Conservation (phyloP, 129 eudicot species). For the Saposhnikovia divaricata region DNA sequence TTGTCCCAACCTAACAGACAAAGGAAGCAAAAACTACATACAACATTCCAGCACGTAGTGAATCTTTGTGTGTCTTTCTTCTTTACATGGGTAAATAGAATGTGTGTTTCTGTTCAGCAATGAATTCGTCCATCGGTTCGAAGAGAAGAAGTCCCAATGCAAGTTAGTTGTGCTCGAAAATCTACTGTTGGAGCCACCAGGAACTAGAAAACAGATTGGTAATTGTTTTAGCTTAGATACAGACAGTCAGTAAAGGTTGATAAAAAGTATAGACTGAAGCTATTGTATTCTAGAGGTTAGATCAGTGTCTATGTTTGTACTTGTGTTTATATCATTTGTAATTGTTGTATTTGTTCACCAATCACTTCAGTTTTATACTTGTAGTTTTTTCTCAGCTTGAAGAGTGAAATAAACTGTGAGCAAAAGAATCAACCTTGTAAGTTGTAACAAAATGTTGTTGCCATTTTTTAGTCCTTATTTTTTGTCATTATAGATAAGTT, state of each 20-base stretch:
- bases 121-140: background rate
- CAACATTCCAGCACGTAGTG: background rate
- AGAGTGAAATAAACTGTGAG: constrained; percentile 18
- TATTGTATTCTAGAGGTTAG: constrained; percentile 13
- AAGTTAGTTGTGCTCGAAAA: background rate
- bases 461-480: constrained; percentile 7
- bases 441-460: background rate
- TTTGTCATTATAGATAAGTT: background rate
- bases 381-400: constrained; percentile 13
- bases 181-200: background rate
- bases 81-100: background rate
- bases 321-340: constrained; percentile 11
- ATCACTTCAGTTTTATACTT: background rate
- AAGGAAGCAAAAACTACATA: constrained; percentile 10
- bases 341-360: constrained; percentile 4
- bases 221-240: background rate
- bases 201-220: constrained; percentile 3
- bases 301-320: constrained; percentile 13
- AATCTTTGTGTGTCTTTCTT: background rate
- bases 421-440: constrained; percentile 17
- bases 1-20: constrained; percentile 40
- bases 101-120: constrained; percentile 4
- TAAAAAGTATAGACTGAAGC: constrained; percentile 18
- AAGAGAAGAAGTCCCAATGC: background rate
- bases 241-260: constrained; percentile 17